Conservation (phyloP, 2,329 filamentous ascomycete genomes). For the Alternaria conjuncta region DNA sequence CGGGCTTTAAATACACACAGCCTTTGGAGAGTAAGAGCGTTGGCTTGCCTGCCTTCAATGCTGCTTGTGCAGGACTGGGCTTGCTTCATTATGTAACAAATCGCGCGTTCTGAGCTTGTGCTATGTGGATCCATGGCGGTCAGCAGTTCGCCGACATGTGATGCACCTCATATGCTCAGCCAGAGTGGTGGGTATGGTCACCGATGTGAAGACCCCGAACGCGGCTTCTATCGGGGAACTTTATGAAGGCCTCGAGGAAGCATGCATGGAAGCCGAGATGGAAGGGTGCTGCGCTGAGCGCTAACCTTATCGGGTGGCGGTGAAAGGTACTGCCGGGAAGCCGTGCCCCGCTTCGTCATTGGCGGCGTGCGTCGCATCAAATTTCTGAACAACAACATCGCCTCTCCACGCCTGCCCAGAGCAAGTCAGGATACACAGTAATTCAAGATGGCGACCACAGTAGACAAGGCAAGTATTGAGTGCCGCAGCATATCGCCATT, state of each 20-base stretch:
- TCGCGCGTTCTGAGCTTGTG: conserved; percentile 22
- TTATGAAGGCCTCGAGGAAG: conserved; percentile 16
- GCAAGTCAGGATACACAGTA: conserved; percentile 7
- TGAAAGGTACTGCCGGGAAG: conserved; percentile 20
- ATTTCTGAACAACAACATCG: conserved; percentile 33
- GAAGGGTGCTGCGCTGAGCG: conserved; percentile 6
- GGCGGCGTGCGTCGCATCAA: conserved; percentile 32
- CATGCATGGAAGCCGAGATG: conserved; percentile 9
- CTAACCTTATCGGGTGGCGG: conserved; percentile 13
- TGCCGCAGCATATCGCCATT: conserved; percentile 31
- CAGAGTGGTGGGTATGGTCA: conserved; percentile 7
- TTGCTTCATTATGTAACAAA: conserved; percentile 39
- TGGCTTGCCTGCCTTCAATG: background rate
- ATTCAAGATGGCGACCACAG: conserved; percentile 87
- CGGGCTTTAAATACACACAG: conserved; percentile 6
- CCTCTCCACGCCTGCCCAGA: conserved; percentile 3
- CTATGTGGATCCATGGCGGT: conserved; percentile 22
- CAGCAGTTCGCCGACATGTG: conserved; percentile 19
- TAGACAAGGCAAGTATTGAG: conserved; percentile 77
- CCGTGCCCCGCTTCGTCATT: conserved; percentile 37
- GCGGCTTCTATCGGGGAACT: conserved; percentile 36
- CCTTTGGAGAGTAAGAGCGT: conserved; percentile 14
- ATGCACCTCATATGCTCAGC: conserved; percentile 9
- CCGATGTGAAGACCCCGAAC: conserved; percentile 3
- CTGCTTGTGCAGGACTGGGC: conserved; percentile 11